phyloP scores from a whole-genome alignment of 2,329 filamentous ascomycete genomes.

The Trichoderma oligosporum region DNA sequence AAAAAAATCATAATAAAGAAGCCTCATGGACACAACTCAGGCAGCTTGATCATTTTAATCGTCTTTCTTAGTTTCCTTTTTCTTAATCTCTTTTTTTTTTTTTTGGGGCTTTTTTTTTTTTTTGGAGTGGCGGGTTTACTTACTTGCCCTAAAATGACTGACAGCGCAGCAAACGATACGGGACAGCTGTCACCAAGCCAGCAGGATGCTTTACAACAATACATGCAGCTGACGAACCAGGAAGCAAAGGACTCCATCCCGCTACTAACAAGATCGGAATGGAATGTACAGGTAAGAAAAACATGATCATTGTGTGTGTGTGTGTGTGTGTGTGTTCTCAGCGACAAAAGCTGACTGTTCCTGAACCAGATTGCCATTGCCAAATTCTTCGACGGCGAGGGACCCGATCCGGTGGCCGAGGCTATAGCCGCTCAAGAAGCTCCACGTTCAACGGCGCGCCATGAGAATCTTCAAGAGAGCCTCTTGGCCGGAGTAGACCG shows the following conservation, averaged over 20 bases:
- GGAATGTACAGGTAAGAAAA: conserved; percentile 88
- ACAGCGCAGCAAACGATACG: conserved; percentile 46
- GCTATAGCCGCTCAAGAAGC: conserved; percentile 62
- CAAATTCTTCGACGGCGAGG: conserved; percentile 97
- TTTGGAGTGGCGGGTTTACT: too few species aligned
- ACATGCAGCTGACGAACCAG: conserved; percentile 82
- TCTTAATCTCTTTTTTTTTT: too few species aligned
- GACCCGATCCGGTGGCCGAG: conserved; percentile 74
- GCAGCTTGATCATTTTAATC: too few species aligned
- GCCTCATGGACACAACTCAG: too few species aligned
- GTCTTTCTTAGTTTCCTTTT: too few species aligned
- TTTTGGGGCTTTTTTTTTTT: too few species aligned
- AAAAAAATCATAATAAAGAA: too few species aligned
- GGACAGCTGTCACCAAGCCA: conserved; percentile 71
- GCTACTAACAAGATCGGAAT: conserved; percentile 80
- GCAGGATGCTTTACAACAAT: conserved; percentile 82
- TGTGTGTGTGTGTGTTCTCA: too few species aligned
- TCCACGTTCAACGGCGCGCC: conserved; percentile 59
- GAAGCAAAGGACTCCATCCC: conserved; percentile 71
- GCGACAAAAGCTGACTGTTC: too few species aligned
- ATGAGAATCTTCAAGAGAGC: conserved; percentile 70
- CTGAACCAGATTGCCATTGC: conserved; percentile 91
- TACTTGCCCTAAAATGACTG: conserved; percentile 30
- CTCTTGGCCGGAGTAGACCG: conserved; percentile 35
- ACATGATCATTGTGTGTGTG: too few species aligned